Evolutionary conservation across 169 alveolate genomes (phyloP).

Genomic region (Plasmodium gaboni): DNA sequence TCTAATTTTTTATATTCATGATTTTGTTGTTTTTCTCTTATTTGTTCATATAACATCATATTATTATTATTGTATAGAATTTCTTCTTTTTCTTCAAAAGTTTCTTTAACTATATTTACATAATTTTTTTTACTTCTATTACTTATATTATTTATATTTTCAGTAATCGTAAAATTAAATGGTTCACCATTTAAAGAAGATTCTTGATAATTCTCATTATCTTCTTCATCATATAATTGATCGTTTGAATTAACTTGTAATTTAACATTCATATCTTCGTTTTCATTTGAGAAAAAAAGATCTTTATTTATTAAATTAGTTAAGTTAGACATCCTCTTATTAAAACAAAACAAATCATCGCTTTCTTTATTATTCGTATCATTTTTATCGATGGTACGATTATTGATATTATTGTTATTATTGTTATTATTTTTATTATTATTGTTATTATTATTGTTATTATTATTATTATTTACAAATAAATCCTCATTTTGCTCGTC

Average conservation of each 20-base stretch:
- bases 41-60: not conserved
- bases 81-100: not conserved
- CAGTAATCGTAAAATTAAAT: slow-evolving; percentile 22
- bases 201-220: not conserved
- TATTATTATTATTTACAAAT: not conserved
- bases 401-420: not conserved
- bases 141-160: too few relatives aligned
- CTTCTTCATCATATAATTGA: not conserved
- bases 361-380: slow-evolving; percentile 8
- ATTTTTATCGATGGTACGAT: not conserved
- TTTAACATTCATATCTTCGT: slow-evolving; percentile 12
- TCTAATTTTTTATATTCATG: not conserved
- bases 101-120: not conserved
- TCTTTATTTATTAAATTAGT: slow-evolving; percentile 67
- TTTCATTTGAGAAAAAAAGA: slow-evolving; percentile 33
- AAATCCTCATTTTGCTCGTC: not conserved
- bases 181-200: slow-evolving; percentile 43
- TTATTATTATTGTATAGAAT: not conserved
- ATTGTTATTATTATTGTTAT: not conserved
- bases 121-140: too few relatives aligned
- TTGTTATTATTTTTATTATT: not conserved
- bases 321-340: slow-evolving; percentile 43
- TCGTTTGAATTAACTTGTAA: not conserved
- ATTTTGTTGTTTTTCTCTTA: not conserved
- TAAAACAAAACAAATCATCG: slow-evolving; percentile 59